These are phyloP conservation scores for Boletus reticuloceps DNA, from an alignment of 768 basidiomycete genomes.

Conservation along the genomic window DNA sequence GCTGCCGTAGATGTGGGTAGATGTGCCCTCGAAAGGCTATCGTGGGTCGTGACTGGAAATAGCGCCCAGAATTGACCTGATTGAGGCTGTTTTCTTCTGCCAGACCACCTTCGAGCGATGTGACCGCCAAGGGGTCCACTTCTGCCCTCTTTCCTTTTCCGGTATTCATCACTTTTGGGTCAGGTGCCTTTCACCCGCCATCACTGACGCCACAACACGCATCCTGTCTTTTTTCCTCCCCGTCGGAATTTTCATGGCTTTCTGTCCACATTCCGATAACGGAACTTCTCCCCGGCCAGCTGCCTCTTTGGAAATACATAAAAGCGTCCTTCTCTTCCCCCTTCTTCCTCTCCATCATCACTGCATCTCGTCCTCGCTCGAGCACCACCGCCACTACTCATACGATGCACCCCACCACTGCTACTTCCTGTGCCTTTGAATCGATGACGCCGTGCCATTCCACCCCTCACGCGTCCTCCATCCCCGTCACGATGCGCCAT, in stretches of 20 bases:
- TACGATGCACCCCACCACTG: slow-evolving; percentile 20
- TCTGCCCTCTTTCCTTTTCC: slow-evolving; percentile 17
- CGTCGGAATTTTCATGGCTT: slow-evolving; percentile 32
- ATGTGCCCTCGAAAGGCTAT: slow-evolving; percentile 34
- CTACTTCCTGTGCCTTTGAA: slow-evolving; percentile 8
- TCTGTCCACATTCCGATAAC: slow-evolving; percentile 36
- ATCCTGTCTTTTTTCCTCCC: slow-evolving; percentile 22
- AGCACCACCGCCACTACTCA: too few relatives aligned
- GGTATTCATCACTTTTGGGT: slow-evolving; percentile 23
- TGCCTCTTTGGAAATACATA: slow-evolving; percentile 27
- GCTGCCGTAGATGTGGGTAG: slow-evolving; percentile 24
- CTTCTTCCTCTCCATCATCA: background rate
- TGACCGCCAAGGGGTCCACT: slow-evolving; percentile 28
- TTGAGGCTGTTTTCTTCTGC: slow-evolving; percentile 17
- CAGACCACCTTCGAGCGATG: slow-evolving; percentile 29
- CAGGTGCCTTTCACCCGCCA: slow-evolving; percentile 33
- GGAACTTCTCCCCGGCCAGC: slow-evolving; percentile 32
- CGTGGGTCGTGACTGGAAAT: slow-evolving; percentile 21
- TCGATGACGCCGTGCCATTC: background rate
- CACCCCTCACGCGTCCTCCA: slow-evolving; percentile 5
- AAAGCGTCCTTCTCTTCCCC: slow-evolving; percentile 15
- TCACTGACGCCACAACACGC: slow-evolving; percentile 39
- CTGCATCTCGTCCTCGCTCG: background rate
- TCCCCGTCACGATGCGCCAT: slow-evolving; percentile 24
- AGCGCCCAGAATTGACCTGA: slow-evolving; percentile 26